A percentile compares a stretch with the other conserved stretches of the same genome.
These are phyloP conservation scores for Solanum medicagineum DNA, from an alignment of 257 asterid genomes.

Conservation along the genomic window DNA sequence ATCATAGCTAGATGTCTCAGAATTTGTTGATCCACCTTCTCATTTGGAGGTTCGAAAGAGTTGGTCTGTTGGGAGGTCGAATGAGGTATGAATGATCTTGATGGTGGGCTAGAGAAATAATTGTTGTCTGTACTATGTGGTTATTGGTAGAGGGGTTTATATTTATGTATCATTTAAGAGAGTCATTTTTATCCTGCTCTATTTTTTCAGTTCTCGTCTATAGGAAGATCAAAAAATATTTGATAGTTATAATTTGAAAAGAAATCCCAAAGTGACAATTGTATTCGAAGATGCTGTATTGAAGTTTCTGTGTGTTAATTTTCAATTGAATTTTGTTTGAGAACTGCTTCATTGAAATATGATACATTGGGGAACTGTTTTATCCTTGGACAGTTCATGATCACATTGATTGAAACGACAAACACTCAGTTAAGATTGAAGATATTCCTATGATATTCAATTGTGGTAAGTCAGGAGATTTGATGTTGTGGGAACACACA, in stretches of 20 bases:
- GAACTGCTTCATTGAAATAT: neutral
- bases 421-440: neutral
- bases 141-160: neutral
- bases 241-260: neutral
- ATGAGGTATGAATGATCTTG: neutral
- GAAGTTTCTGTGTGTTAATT: neutral
- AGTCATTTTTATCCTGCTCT: neutral
- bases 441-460: neutral
- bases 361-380: neutral
- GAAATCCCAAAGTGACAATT: neutral
- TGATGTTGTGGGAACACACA: neutral
- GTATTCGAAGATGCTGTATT: neutral
- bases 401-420: neutral
- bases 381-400: neutral
- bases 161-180: neutral
- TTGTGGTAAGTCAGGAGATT: neutral
- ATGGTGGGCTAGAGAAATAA: neutral
- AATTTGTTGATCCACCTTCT: neutral
- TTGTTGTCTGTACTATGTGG: neutral
- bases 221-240: neutral
- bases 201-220: neutral
- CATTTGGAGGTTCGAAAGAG: neutral
- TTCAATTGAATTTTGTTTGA: neutral
- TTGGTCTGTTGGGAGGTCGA: neutral
- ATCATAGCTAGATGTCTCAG: neutral